Conservation (phyloP, 352 stramenopile species). For the Phytophthora multivora region DNA sequence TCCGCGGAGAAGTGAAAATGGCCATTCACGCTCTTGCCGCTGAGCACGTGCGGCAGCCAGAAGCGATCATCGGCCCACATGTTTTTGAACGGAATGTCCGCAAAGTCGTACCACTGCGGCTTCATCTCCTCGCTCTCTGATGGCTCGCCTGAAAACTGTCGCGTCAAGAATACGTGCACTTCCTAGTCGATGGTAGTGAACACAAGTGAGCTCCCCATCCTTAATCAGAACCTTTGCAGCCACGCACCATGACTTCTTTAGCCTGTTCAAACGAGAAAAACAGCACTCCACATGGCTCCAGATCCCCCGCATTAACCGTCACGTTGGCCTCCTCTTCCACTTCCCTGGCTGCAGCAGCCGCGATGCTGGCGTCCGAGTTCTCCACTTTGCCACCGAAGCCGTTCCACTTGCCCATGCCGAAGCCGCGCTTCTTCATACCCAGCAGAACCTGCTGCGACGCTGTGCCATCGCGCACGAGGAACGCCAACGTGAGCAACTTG, state of each 20-base stretch:
- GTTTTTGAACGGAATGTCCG: conserved; percentile 69
- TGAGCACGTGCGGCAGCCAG: conserved; percentile 83
- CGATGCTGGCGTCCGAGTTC: conserved; percentile 59
- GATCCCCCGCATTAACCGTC: conserved; percentile 33
- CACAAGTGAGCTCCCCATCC: neutral
- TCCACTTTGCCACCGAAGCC: conserved; percentile 93
- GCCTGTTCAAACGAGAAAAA: conserved; percentile 69
- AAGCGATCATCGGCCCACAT: conserved; percentile 90
- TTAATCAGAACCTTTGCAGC: neutral
- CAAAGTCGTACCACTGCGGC: conserved; percentile 75
- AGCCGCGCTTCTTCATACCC: conserved; percentile 91
- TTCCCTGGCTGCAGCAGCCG: conserved; percentile 59
- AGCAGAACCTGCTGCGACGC: conserved; percentile 55
- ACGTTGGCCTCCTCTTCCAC: conserved; percentile 79
- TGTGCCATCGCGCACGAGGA: conserved; percentile 45
- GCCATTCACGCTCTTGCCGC: conserved; percentile 64
- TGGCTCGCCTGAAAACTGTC: conserved; percentile 64
- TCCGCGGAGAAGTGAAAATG: conserved; percentile 77
- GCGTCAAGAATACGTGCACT: conserved; percentile 85
- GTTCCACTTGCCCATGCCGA: conserved; percentile 91
- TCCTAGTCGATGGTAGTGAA: conserved; percentile 34
- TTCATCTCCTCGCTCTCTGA: conserved; percentile 91
- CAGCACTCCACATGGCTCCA: conserved; percentile 45
- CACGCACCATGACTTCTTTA: conserved; percentile 61
- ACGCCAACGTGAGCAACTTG: conserved; percentile 59